Percentiles rank a stretch among this genome's conserved stretches.
These are phyloP conservation scores for Nakaseomyces kungkrabaensis DNA, from an alignment of 1,139 yeast species.

Conservation along the genomic window DNA sequence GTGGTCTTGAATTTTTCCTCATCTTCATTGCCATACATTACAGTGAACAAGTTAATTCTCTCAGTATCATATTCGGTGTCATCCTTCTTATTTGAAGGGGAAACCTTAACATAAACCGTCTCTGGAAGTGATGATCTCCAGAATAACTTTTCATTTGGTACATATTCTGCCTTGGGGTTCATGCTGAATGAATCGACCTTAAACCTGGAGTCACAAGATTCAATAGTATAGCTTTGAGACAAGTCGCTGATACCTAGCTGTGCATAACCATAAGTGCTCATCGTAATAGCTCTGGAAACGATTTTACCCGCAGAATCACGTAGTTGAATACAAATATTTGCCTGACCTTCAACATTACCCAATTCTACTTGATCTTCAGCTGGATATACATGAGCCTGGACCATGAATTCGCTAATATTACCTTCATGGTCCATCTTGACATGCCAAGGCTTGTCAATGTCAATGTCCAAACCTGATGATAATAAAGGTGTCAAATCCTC, in stretches of 20 bases:
- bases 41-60: conserved; percentile 70
- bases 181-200: conserved; percentile 17
- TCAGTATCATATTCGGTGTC: conserved; percentile 32
- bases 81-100: conserved; percentile 1
- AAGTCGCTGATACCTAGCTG: conserved; percentile 16
- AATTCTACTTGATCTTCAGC: conserved; percentile 13
- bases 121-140: conserved; percentile 10
- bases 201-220: conserved; percentile 18
- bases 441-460: conserved; percentile 1
- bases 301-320: conserved; percentile 12
- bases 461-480: neutral
- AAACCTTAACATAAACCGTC: conserved; percentile 16
- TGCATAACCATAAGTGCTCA: conserved; percentile 29
- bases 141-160: conserved; percentile 10
- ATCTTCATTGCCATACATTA: conserved; percentile 63
- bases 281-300: conserved; percentile 16
- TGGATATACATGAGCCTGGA: conserved; percentile 35
- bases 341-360: conserved; percentile 20
- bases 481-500: neutral
- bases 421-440: conserved; percentile 28
- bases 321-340: conserved; percentile 19
- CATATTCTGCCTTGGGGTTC: conserved; percentile 21
- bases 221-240: conserved; percentile 11
- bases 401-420: conserved; percentile 38
- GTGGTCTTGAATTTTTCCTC: conserved; percentile 66